A percentile compares a stretch with the other conserved stretches of the same genome.
These are phyloP conservation scores for Silene vulgaris DNA, from an alignment of 179 eudicot genomes.

Conservation along the genomic window DNA sequence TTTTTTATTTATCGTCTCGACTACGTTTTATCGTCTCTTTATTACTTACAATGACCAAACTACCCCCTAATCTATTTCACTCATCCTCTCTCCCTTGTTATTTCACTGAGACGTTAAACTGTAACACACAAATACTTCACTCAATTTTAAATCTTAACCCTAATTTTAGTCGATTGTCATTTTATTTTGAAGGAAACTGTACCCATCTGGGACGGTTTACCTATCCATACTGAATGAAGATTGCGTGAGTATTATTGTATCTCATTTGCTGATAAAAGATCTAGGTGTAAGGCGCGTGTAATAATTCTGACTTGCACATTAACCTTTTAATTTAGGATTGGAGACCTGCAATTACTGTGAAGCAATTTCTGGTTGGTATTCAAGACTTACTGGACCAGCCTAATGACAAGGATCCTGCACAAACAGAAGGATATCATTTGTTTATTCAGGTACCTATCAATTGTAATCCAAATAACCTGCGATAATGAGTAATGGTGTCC, in stretches of 20 bases:
- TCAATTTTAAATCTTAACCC: too few relatives aligned
- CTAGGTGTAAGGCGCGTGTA: background rate
- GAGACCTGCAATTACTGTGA: constrained; percentile 60
- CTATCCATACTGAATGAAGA: constrained; percentile 86
- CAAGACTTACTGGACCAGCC: constrained; percentile 56
- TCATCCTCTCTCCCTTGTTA: too few relatives aligned
- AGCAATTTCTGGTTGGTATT: constrained; percentile 51
- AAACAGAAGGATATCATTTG: constrained; percentile 57
- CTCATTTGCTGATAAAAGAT: constrained; percentile 1
- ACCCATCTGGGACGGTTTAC: constrained; percentile 92
- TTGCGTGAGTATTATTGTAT: constrained; percentile 47
- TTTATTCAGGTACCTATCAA: constrained; percentile 40
- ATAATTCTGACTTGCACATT: constrained; percentile 8
- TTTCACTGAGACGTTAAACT: too few relatives aligned
- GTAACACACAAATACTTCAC: too few relatives aligned
- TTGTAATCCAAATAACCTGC: background rate
- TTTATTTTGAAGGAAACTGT: constrained; percentile 24
- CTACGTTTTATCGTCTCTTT: too few relatives aligned
- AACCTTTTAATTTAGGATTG: constrained; percentile 33
- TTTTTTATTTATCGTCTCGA: too few relatives aligned
- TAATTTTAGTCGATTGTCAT: too few relatives aligned
- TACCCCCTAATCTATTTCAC: too few relatives aligned
- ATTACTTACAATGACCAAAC: too few relatives aligned
- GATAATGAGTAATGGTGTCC: background rate
- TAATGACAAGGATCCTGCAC: constrained; percentile 51